Evolutionary conservation across 768 basidiomycete species (phyloP).

Genomic region (Mycena sanguinolenta): DNA sequence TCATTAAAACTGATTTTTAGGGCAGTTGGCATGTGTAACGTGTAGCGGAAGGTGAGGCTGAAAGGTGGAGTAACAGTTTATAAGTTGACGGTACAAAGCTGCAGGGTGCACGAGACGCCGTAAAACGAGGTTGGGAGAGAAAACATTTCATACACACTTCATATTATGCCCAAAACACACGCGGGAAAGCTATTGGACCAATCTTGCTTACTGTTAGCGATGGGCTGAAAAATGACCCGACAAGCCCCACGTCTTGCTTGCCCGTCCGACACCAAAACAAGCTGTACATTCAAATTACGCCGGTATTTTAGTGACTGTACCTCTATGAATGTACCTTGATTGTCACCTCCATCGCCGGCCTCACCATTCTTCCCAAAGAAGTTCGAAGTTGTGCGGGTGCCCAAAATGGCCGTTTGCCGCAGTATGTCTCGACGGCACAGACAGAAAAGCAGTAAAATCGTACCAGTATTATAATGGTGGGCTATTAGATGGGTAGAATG

Average conservation of each 20-base stretch:
- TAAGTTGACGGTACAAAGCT: background rate
- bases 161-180: background rate
- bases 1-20: background rate
- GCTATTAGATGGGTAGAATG: conserved; percentile 2
- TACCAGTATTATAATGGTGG: background rate
- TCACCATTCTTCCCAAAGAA: too few relatives aligned
- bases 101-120: background rate
- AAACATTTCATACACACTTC: too few relatives aligned
- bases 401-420: background rate
- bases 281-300: background rate
- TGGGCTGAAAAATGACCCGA: background rate
- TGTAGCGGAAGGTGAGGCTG: background rate
- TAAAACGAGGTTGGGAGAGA: background rate
- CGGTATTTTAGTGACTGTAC: background rate
- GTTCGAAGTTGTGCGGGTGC: conserved; percentile 2
- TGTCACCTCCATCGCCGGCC: background rate
- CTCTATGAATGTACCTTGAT: background rate
- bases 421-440: background rate
- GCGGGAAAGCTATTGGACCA: background rate
- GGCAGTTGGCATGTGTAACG: background rate
- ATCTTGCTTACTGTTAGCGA: background rate
- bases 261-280: background rate
- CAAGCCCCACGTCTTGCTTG: background rate
- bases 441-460: background rate
- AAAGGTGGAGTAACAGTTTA: background rate